phyloP scores from a whole-genome alignment of 2,329 filamentous ascomycete species.

The Verticillium klebahnii region DNA sequence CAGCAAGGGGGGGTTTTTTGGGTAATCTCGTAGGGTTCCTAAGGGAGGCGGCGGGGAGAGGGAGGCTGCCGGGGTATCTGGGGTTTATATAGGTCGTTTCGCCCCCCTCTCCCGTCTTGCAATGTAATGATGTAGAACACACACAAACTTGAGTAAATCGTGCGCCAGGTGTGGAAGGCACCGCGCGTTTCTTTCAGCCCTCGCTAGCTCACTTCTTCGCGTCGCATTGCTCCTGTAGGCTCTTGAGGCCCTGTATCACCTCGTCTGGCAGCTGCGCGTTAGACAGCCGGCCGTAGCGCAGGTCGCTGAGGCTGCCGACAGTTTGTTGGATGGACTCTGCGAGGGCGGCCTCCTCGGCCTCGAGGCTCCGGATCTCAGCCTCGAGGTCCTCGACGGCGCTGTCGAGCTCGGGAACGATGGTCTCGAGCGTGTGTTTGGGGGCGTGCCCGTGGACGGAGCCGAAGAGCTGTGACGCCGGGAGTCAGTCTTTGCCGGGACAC shows the following conservation, averaged over 20 bases:
- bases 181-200: not conserved
- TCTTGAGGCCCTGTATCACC: slow-evolving; percentile 60
- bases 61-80: not conserved
- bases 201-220: slow-evolving; percentile 26
- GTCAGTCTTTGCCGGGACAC: too few relatives aligned
- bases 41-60: too few relatives aligned
- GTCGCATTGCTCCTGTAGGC: slow-evolving; percentile 61
- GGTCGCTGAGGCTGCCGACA: slow-evolving; percentile 72
- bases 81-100: not conserved
- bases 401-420: slow-evolving; percentile 66
- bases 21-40: not conserved
- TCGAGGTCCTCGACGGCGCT: slow-evolving; percentile 61
- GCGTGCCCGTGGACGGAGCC: slow-evolving; percentile 42
- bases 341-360: slow-evolving; percentile 58
- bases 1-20: not conserved
- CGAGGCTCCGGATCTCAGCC: slow-evolving; percentile 60
- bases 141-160: not conserved
- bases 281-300: slow-evolving; percentile 73
- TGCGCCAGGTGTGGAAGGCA: too few relatives aligned
- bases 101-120: not conserved
- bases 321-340: slow-evolving; percentile 58
- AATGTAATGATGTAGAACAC: not conserved
- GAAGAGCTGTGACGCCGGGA: slow-evolving; percentile 46
- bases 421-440: slow-evolving; percentile 54
- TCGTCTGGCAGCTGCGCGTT: slow-evolving; percentile 61